Conservation (phyloP, 306 rosid genomes). For the Fagus sylvatica region DNA sequence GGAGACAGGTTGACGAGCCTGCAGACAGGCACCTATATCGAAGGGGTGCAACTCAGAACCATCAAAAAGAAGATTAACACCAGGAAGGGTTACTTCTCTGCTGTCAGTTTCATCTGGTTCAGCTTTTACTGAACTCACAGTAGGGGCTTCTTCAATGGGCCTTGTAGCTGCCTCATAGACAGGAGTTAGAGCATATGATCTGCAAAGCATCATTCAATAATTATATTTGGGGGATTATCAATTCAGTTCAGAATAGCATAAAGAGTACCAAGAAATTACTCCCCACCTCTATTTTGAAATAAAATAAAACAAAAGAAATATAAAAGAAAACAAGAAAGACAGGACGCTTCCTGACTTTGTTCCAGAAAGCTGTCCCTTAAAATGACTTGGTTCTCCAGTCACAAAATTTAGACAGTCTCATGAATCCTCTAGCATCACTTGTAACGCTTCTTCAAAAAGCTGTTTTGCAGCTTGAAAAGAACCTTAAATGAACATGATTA, state of each 20-base stretch:
- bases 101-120: conserved; percentile 79
- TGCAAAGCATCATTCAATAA: conserved; percentile 45
- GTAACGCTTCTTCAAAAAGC: background rate
- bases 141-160: conserved; percentile 51
- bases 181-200: conserved; percentile 70
- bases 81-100: conserved; percentile 84
- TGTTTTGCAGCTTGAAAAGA: background rate
- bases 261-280: background rate
- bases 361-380: background rate
- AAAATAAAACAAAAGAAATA: no score
- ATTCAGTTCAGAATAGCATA: background rate
- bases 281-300: background rate
- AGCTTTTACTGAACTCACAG: conserved; percentile 41
- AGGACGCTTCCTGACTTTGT: background rate
- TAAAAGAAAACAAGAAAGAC: background rate
- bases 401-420: background rate
- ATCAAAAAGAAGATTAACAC: conserved; percentile 86
- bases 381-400: background rate
- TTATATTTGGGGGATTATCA: background rate
- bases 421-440: background rate
- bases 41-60: conserved; percentile 87
- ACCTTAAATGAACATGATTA: background rate
- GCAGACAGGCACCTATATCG: conserved; percentile 92
- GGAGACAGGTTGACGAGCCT: conserved; percentile 86
- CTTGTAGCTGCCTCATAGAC: conserved; percentile 59